These are phyloP conservation scores for Wickerhamiella occidentalis DNA, from an alignment of 805 yeast genomes.

Conservation along the genomic window DNA sequence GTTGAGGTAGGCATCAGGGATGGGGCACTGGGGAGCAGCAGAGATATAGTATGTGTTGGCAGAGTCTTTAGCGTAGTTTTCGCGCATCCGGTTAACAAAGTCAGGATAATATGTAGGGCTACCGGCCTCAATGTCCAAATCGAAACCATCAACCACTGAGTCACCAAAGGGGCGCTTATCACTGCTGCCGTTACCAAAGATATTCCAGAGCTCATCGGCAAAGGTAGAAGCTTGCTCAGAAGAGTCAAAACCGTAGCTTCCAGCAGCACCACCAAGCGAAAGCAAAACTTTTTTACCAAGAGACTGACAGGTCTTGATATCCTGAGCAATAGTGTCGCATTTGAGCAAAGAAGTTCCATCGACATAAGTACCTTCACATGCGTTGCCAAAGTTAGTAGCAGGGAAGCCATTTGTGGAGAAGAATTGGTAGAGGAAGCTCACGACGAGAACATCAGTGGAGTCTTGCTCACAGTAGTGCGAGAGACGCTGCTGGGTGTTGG, in stretches of 20 bases:
- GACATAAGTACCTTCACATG: conserved; percentile 29
- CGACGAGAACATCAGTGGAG: conserved; percentile 51
- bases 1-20: conserved; percentile 42
- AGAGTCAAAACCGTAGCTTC: conserved; percentile 38
- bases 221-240: conserved; percentile 38
- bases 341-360: conserved; percentile 32
- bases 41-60: conserved; percentile 40
- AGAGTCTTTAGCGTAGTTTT: conserved; percentile 19
- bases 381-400: conserved; percentile 46
- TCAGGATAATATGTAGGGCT: conserved; percentile 41
- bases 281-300: conserved; percentile 60
- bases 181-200: conserved; percentile 36
- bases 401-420: conserved; percentile 31
- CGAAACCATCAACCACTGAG: conserved; percentile 56
- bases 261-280: conserved; percentile 49
- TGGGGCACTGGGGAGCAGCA: conserved; percentile 60
- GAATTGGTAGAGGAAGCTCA: conserved; percentile 54
- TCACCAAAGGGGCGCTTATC: conserved; percentile 37
- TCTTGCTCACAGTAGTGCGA: conserved; percentile 52
- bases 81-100: conserved; percentile 29
- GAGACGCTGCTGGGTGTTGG: conserved; percentile 31
- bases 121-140: conserved; percentile 44
- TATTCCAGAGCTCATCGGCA: conserved; percentile 34
- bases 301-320: conserved; percentile 60
- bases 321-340: conserved; percentile 40